Percentiles rank a stretch among this genome's conserved stretches.
Conservation (phyloP, 1,284 basidiomycete genomes). For the Marasmius tenuissimus region DNA sequence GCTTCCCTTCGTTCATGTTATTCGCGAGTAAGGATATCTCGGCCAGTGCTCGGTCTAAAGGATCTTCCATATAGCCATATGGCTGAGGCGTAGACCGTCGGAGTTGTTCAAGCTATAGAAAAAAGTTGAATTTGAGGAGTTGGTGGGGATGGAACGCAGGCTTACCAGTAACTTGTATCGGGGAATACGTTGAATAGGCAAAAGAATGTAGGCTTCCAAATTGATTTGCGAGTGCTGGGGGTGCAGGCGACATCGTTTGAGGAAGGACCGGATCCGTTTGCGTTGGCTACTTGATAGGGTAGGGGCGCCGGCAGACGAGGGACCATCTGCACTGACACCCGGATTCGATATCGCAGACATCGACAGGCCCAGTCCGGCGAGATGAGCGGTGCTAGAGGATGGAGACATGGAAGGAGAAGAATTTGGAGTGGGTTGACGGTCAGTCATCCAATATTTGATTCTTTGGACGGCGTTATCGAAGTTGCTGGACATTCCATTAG, state of each 20-base stretch:
- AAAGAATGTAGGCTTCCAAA: slow-evolving; percentile 90
- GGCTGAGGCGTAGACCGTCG: slow-evolving; percentile 80
- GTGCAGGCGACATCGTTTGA: slow-evolving; percentile 83
- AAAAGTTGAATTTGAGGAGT: slow-evolving; percentile 4
- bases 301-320: slow-evolving; percentile 38
- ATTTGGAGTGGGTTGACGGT: slow-evolving; percentile 43
- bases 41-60: slow-evolving; percentile 81
- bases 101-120: slow-evolving; percentile 76
- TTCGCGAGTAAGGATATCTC: slow-evolving; percentile 88
- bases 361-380: slow-evolving; percentile 60
- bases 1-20: slow-evolving; percentile 96
- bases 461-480: slow-evolving; percentile 90
- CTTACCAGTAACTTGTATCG: slow-evolving; percentile 89
- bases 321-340: slow-evolving; percentile 39
- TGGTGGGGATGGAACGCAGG: slow-evolving; percentile 13
- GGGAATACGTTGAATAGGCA: slow-evolving; percentile 96
- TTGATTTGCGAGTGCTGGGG: slow-evolving; percentile 96
- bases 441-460: slow-evolving; percentile 80
- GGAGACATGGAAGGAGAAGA: slow-evolving; percentile 54
- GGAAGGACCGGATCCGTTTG: slow-evolving; percentile 83
- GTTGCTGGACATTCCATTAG: slow-evolving; percentile 52
- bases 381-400: slow-evolving; percentile 58
- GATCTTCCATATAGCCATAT: slow-evolving; percentile 72
- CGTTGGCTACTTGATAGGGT: slow-evolving; percentile 71
- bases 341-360: slow-evolving; percentile 58